These are phyloP conservation scores for Microstegium vimineum DNA, from an alignment of 176 grass and related monocot species.

Conservation along the genomic window DNA sequence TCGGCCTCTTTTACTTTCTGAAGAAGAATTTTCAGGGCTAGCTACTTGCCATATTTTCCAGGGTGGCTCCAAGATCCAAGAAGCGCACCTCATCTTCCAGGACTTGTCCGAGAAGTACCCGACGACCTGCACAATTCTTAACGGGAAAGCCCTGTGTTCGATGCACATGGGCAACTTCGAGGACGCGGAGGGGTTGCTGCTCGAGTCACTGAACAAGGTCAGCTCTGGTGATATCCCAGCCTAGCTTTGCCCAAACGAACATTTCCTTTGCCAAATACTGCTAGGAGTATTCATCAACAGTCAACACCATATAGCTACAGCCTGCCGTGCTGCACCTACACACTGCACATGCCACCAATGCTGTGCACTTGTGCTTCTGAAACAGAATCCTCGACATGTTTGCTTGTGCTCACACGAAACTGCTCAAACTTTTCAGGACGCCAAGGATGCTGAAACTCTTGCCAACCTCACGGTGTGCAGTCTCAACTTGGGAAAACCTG, in stretches of 20 bases:
- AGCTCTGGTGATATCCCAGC: slow-evolving; percentile 1
- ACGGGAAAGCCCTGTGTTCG: slow-evolving; percentile 74
- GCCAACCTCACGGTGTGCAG: slow-evolving; percentile 72
- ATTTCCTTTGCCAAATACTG: background rate
- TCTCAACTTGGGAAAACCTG: slow-evolving; percentile 70
- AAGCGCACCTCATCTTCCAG: slow-evolving; percentile 73
- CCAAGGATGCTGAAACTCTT: slow-evolving; percentile 74
- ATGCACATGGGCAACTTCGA: slow-evolving; percentile 79
- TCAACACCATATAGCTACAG: background rate
- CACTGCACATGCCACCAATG: background rate
- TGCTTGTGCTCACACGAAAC: background rate
- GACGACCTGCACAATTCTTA: slow-evolving; percentile 61
- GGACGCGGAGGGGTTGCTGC: slow-evolving; percentile 59
- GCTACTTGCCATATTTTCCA: background rate
- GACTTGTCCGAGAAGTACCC: slow-evolving; percentile 81
- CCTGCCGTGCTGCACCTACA: background rate
- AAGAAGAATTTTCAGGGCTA: background rate
- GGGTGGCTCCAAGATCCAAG: slow-evolving; percentile 82
- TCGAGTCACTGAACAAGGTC: slow-evolving; percentile 86
- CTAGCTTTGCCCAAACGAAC: background rate
- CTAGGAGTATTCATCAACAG: background rate
- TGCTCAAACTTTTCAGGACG: slow-evolving; percentile 40
- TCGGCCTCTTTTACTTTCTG: background rate
- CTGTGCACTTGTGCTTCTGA: background rate
- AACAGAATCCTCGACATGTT: background rate